Evolutionary conservation across 495 filamentous ascomycete species (phyloP).

Genomic region (Glonium stellatum): DNA sequence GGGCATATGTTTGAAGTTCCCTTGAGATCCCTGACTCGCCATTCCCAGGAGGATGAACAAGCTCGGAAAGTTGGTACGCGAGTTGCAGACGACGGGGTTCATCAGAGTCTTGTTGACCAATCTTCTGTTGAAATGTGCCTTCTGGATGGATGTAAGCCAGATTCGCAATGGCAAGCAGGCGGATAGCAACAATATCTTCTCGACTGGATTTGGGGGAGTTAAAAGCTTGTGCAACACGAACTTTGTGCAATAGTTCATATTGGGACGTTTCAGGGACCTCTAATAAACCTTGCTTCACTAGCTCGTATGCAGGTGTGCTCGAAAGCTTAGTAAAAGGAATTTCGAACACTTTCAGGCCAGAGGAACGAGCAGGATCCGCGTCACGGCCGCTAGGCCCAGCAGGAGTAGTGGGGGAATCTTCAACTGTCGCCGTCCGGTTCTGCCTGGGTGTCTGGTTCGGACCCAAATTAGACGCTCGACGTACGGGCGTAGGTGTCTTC

Average conservation of each 20-base stretch:
- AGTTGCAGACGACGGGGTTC: slow-evolving; percentile 85
- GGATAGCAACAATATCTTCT: slow-evolving; percentile 70
- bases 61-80: slow-evolving; percentile 81
- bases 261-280: slow-evolving; percentile 64
- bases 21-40: slow-evolving; percentile 60
- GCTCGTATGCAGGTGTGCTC: slow-evolving; percentile 54
- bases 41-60: slow-evolving; percentile 71
- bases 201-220: slow-evolving; percentile 55
- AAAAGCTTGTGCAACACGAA: slow-evolving; percentile 76
- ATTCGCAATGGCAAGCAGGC: slow-evolving; percentile 84
- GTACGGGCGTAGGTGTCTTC: slow-evolving; percentile 48
- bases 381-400: slow-evolving; percentile 12
- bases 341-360: slow-evolving; percentile 55
- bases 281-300: slow-evolving; percentile 55
- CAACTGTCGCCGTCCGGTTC: slow-evolving; percentile 42
- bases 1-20: slow-evolving; percentile 72
- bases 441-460: slow-evolving; percentile 32
- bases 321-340: slow-evolving; percentile 59
- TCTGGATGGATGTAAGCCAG: slow-evolving; percentile 83
- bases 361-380: slow-evolving; percentile 3
- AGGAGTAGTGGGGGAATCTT: slow-evolving; percentile 44
- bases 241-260: slow-evolving; percentile 79
- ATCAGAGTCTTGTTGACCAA: slow-evolving; percentile 81
- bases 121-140: slow-evolving; percentile 68
- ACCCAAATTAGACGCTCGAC: slow-evolving; percentile 33